Percentiles rank a stretch among this genome's conserved stretches.
Conservation (phyloP, 495 filamentous ascomycete genomes). For the Xylaria palmicola region DNA sequence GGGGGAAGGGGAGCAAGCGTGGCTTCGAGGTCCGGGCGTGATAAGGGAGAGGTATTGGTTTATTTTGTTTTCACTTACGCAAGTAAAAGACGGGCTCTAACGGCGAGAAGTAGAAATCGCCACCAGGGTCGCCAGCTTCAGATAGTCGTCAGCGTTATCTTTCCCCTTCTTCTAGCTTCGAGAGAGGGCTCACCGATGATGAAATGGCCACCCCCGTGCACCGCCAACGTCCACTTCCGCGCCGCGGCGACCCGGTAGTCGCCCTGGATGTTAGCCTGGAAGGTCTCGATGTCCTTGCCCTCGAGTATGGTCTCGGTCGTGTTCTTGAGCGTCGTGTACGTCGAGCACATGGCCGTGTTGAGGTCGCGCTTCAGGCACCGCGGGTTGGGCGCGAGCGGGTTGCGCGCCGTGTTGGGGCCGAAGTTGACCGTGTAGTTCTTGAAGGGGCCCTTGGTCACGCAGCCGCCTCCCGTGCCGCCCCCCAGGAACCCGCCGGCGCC, state of each 20-base stretch:
- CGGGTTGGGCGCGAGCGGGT: slow-evolving; percentile 39
- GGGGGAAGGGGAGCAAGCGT: too few relatives aligned
- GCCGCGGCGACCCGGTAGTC: slow-evolving; percentile 30
- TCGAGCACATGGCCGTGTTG: slow-evolving; percentile 34
- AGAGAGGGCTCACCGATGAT: slow-evolving; percentile 20
- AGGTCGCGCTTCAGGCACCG: slow-evolving; percentile 44
- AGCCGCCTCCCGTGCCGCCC: slow-evolving; percentile 33
- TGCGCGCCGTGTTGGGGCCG: slow-evolving; percentile 29
- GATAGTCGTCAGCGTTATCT: background rate
- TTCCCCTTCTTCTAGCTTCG: background rate
- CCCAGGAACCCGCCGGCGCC: slow-evolving; percentile 19
- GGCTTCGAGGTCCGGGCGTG: too few relatives aligned
- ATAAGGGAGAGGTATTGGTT: too few relatives aligned
- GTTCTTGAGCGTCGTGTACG: slow-evolving; percentile 38
- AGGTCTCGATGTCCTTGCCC: slow-evolving; percentile 28
- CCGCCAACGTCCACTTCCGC: slow-evolving; percentile 31
- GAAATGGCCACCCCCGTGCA: slow-evolving; percentile 42
- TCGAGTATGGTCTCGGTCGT: slow-evolving; percentile 40
- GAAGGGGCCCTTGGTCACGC: slow-evolving; percentile 36
- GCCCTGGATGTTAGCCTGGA: slow-evolving; percentile 41
- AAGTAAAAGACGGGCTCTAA: slow-evolving; percentile 69
- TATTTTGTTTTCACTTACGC: too few relatives aligned
- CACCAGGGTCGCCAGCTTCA: slow-evolving; percentile 36
- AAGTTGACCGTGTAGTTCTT: slow-evolving; percentile 39
- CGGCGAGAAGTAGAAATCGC: slow-evolving; percentile 60